phyloP scores from a whole-genome alignment of 345 rosid genomes.

The Geranium rotundifolium region DNA sequence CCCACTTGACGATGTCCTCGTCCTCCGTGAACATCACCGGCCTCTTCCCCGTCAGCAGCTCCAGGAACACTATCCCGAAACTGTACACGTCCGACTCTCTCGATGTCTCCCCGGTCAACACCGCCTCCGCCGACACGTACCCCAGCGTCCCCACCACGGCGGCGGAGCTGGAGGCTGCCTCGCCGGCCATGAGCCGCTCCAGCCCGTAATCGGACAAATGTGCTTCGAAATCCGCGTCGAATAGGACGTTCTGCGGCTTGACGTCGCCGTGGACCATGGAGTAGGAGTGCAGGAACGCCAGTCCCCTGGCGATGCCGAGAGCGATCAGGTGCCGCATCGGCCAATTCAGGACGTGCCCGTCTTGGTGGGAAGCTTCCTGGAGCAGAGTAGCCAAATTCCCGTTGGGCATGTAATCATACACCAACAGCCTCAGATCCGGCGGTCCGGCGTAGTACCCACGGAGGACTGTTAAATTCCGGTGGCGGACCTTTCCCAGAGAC shows the following conservation, averaged over 20 bases:
- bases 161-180: slow-evolving; percentile 50
- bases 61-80: slow-evolving; percentile 84
- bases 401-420: slow-evolving; percentile 39
- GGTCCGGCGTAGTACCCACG: slow-evolving; percentile 87
- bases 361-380: slow-evolving; percentile 96
- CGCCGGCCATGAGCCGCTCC: slow-evolving; percentile 42
- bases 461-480: slow-evolving; percentile 73
- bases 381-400: slow-evolving; percentile 88
- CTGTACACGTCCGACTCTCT: slow-evolving; percentile 86
- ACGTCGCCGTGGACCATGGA: slow-evolving; percentile 79
- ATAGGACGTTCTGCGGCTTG: slow-evolving; percentile 85
- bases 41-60: slow-evolving; percentile 73
- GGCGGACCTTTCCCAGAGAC: slow-evolving; percentile 67
- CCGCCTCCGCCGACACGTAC: slow-evolving; percentile 70
- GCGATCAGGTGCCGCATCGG: slow-evolving; percentile 98
- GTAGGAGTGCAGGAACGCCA: slow-evolving; percentile 71
- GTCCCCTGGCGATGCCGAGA: slow-evolving; percentile 83
- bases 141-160: slow-evolving; percentile 62
- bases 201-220: slow-evolving; percentile 84
- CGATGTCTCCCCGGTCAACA: slow-evolving; percentile 42
- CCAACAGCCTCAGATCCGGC: slow-evolving; percentile 52
- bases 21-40: slow-evolving; percentile 92
- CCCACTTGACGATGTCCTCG: slow-evolving; percentile 97
- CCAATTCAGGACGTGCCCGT: slow-evolving; percentile 96
- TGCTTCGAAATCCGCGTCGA: slow-evolving; percentile 94